Percentiles rank a stretch among this genome's conserved stretches.
These are phyloP conservation scores for Curvularia verruculosa DNA, from an alignment of 2,329 filamentous ascomycete species.

Conservation along the genomic window DNA sequence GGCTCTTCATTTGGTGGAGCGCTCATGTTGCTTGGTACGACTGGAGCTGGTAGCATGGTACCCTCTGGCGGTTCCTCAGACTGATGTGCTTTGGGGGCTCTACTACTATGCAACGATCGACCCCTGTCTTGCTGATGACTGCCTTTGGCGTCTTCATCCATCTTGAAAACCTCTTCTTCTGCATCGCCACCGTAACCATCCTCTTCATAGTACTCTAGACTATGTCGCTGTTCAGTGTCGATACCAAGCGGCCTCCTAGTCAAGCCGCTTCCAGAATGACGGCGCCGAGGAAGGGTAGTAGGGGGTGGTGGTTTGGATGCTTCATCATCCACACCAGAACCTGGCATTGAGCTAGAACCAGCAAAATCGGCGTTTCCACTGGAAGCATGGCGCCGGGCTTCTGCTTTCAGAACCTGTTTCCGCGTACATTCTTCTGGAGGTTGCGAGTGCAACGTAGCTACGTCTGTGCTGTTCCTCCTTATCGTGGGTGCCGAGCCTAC, in stretches of 20 bases:
- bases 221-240: slow-evolving; percentile 66
- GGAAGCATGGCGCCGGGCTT: slow-evolving; percentile 45
- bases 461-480: slow-evolving; percentile 49
- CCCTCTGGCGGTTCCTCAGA: slow-evolving; percentile 20
- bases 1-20: slow-evolving; percentile 27
- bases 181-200: slow-evolving; percentile 83
- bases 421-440: slow-evolving; percentile 48
- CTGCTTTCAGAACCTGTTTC: slow-evolving; percentile 52
- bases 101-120: slow-evolving; percentile 5
- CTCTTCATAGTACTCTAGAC: slow-evolving; percentile 89
- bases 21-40: slow-evolving; percentile 23
- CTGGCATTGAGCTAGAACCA: slow-evolving; percentile 18
- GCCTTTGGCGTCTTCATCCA: slow-evolving; percentile 60
- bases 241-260: slow-evolving; percentile 75
- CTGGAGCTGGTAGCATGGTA: slow-evolving; percentile 45
- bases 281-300: slow-evolving; percentile 57
- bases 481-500: slow-evolving; percentile 42
- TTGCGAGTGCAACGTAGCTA: slow-evolving; percentile 36
- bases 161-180: slow-evolving; percentile 71
- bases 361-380: slow-evolving; percentile 21
- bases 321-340: slow-evolving; percentile 16
- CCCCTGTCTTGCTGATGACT: slow-evolving; percentile 11
- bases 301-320: slow-evolving; percentile 39
- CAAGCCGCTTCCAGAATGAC: slow-evolving; percentile 87
- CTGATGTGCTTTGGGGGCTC: background rate